Conservation (phyloP, 1,284 basidiomycete species). For the Boletus sp. region DNA sequence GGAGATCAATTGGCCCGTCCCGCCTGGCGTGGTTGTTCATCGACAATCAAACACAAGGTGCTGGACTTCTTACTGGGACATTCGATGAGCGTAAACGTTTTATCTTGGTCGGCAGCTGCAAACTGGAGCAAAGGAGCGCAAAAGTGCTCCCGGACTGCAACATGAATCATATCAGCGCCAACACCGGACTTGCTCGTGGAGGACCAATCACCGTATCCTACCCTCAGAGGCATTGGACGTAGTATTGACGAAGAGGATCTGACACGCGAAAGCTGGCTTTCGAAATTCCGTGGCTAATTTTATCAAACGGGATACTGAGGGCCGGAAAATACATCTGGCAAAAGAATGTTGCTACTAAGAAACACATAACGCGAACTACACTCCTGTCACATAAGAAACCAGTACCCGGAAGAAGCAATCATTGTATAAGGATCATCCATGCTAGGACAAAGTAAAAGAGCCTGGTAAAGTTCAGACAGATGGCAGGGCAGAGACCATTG, state of each 20-base stretch:
- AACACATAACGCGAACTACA: constrained; percentile 16
- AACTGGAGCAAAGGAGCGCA: constrained; percentile 84
- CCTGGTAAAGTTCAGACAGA: constrained; percentile 36
- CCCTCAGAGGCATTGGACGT: constrained; percentile 25
- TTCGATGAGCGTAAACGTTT: constrained; percentile 80
- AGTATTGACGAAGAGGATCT: not conserved
- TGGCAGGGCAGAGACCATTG: too few relatives aligned
- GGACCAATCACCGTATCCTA: constrained; percentile 29
- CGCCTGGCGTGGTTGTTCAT: constrained; percentile 46
- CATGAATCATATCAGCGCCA: constrained; percentile 1
- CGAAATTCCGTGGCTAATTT: not conserved
- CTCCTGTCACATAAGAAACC: constrained; percentile 10
- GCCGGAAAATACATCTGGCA: not conserved
- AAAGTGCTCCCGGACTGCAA: constrained; percentile 83
- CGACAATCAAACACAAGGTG: not conserved
- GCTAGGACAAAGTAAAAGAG: constrained; percentile 83
- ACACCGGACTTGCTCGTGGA: not conserved
- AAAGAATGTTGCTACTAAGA: not conserved
- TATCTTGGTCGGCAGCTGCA: constrained; percentile 57
- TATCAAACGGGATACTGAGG: not conserved
- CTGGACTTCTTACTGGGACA: constrained; percentile 68
- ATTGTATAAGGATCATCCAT: constrained; percentile 94
- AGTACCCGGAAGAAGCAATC: constrained; percentile 9
- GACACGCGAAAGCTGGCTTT: not conserved
- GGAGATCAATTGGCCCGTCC: constrained; percentile 87